Conservation (phyloP, 352 stramenopile species). For the Phytophthora capsici region DNA sequence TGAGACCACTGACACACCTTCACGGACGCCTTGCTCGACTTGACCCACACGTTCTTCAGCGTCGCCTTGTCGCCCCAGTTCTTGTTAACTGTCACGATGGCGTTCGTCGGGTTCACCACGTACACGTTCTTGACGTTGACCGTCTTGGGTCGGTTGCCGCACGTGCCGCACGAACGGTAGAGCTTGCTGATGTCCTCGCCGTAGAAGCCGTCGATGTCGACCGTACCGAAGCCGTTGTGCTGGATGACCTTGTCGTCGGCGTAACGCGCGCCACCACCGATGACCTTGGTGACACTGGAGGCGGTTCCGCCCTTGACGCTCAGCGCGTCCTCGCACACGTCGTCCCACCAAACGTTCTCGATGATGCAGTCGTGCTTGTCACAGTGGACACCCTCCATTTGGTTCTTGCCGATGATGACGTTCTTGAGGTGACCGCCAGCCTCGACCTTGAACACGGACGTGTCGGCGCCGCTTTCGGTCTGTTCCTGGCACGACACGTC, state of each 20-base stretch:
- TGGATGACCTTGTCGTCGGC: constrained; percentile 49
- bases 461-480: background rate
- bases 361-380: constrained; percentile 1
- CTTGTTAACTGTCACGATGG: constrained; percentile 28
- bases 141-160: constrained; percentile 6
- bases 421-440: background rate
- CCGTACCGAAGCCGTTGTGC: constrained; percentile 4
- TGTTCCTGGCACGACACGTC: background rate
- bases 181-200: background rate
- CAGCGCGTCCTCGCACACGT: constrained; percentile 1
- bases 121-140: constrained; percentile 33
- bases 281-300: constrained; percentile 29
- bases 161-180: background rate
- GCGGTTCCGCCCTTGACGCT: constrained; percentile 6
- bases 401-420: background rate
- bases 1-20: constrained; percentile 18
- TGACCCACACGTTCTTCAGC: constrained; percentile 29
- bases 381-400: background rate
- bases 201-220: background rate
- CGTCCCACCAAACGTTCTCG: background rate
- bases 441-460: background rate
- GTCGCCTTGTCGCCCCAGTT: constrained; percentile 31
- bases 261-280: constrained; percentile 37
- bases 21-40: constrained; percentile 10
- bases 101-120: constrained; percentile 18